Conservation (phyloP, 345 rosid species). For the Leavenworthia alabamica region DNA sequence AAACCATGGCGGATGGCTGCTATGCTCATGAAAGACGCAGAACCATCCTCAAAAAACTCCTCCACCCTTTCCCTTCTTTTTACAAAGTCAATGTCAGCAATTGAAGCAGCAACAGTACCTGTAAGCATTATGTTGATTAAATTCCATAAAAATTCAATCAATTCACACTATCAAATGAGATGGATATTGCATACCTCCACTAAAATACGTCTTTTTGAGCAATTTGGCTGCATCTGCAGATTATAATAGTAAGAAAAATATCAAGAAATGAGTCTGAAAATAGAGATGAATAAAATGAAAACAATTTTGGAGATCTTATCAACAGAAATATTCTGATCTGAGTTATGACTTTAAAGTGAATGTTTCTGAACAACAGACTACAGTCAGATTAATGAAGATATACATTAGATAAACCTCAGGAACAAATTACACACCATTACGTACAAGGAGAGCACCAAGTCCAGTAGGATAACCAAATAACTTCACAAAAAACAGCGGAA, state of each 20-base stretch:
- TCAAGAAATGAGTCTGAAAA: constrained; percentile 8
- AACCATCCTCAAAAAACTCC: constrained; percentile 90
- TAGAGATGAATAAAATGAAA: background rate
- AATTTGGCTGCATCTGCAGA: constrained; percentile 77
- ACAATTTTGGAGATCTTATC: background rate
- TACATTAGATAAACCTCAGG: constrained; percentile 14
- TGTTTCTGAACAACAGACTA: constrained; percentile 5
- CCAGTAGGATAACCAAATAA: constrained; percentile 99
- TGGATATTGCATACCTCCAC: constrained; percentile 88
- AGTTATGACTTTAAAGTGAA: background rate
- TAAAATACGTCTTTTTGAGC: constrained; percentile 75
- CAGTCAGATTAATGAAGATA: constrained; percentile 4
- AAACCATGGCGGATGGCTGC: constrained; percentile 78
- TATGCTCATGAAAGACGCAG: constrained; percentile 77
- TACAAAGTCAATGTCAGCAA: constrained; percentile 92
- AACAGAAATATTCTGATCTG: background rate
- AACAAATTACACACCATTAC: constrained; percentile 53
- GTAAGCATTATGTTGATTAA: constrained; percentile 19
- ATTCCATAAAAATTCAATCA: constrained; percentile 1
- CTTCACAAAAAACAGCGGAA: constrained; percentile 37
- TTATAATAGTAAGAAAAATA: constrained; percentile 1
- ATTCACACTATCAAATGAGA: background rate
- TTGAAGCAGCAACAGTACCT: constrained; percentile 92
- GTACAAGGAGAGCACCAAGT: constrained; percentile 86
- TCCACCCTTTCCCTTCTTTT: constrained; percentile 80